Percentiles rank a stretch among this genome's conserved stretches.
These are phyloP conservation scores for Silene uniflora DNA, from an alignment of 148 eudicot genomes.

Conservation along the genomic window DNA sequence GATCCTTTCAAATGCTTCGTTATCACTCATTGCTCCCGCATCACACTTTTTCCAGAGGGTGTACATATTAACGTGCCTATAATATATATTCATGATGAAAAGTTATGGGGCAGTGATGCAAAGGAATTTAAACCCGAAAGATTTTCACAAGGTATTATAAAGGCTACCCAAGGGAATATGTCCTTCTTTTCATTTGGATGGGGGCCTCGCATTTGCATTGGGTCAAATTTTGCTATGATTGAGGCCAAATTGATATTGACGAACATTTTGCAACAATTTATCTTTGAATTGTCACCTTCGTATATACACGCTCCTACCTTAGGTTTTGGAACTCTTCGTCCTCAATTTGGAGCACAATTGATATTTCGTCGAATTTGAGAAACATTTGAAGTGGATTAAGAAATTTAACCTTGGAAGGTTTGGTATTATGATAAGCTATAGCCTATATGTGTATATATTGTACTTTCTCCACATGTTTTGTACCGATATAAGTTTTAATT, in stretches of 20 bases:
- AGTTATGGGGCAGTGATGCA: slow-evolving; percentile 35
- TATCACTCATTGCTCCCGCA: no score
- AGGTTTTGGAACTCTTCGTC: slow-evolving; percentile 29
- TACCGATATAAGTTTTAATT: no score
- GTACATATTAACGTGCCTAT: slow-evolving; percentile 15
- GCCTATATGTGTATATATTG: no score
- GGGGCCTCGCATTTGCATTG: slow-evolving; percentile 40
- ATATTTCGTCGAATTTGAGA: slow-evolving; percentile 13
- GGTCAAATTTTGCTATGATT: slow-evolving; percentile 33
- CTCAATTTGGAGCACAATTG: slow-evolving; percentile 32
- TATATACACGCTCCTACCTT: slow-evolving; percentile 32
- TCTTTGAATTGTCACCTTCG: slow-evolving; percentile 32
- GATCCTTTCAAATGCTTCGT: no score
- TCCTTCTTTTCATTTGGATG: slow-evolving; percentile 33
- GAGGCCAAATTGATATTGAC: slow-evolving; percentile 32
- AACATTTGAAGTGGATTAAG: no score
- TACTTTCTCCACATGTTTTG: no score
- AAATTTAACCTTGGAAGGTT: no score
- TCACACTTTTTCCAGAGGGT: slow-evolving; percentile 26
- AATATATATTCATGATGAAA: slow-evolving; percentile 19
- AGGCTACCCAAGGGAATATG: slow-evolving; percentile 25
- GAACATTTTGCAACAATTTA: slow-evolving; percentile 28
- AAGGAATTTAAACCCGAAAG: slow-evolving; percentile 35
- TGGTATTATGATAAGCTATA: no score
- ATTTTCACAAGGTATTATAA: slow-evolving; percentile 29